Evolutionary conservation across 495 filamentous ascomycete species (phyloP), one percentile per base, ranked within the genome.

Genomic region (Talaromyces borbonicus): DNA sequence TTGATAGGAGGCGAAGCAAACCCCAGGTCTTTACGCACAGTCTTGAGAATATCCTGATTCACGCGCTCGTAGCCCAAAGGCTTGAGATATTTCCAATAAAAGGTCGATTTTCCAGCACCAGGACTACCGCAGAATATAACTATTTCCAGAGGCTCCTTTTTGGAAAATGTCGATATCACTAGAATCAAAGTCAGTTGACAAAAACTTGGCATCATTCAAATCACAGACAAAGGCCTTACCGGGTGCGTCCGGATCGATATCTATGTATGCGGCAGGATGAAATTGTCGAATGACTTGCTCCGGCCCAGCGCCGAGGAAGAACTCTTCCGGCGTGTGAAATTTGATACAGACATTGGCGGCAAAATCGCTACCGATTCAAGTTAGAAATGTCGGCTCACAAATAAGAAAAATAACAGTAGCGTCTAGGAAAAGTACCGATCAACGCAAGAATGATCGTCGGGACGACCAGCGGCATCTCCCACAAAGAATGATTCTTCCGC

Each of bases 41-140:
- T 80, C 61, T 94, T 95, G n/a, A 95, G 65, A 3, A 67, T 74
- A 65, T 97, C 93, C 64, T 96, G 90, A 51, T 96, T 98, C 12
- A 95, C 74, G 22, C 90, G 76, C 60, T 80, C 80, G 59, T 92
- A 96, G 23, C 81, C 81, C 3, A 92, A 65, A 18, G 87, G 84
- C 59, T 90, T 69, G 14, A 97, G 59, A 49, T 86, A 65, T 22
- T 74, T 80, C 79, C 82, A 84, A 65, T 83, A 95, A 51, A 94
- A 96, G 0, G 87, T 88, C 18, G 84, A 90, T 58, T 97, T 97
- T 20, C 93, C 92, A 1, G 86, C 79, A 1, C 85, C 88, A 0
- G 92, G 92, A 31, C 84, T 85, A 6, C 92, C 92, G 47, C 85
- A 88, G 58, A 94, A 85, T 4, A 96, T 63, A 8, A 97, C 73